phyloP scores from a whole-genome alignment of 1,284 basidiomycete genomes.

The Cryptococcus sp. region DNA sequence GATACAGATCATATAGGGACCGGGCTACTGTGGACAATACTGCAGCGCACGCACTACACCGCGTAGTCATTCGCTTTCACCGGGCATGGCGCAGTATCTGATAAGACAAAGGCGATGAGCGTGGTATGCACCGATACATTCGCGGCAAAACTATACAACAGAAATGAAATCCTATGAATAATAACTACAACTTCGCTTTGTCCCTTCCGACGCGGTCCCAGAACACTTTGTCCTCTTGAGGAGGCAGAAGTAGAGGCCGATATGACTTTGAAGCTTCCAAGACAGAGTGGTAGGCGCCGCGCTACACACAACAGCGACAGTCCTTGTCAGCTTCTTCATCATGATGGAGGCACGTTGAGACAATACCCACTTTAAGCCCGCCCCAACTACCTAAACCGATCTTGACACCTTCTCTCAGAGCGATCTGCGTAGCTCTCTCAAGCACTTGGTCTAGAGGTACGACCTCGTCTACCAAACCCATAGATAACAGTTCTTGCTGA shows the following conservation, averaged over 20 bases:
- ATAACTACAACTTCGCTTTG: constrained; percentile 35
- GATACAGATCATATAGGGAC: constrained; percentile 15
- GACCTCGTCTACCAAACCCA: constrained; percentile 71
- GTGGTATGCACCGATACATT: too few relatives aligned
- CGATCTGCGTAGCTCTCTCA: constrained; percentile 53
- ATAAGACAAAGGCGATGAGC: too few relatives aligned
- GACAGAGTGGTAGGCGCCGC: constrained; percentile 54
- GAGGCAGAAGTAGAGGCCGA: constrained; percentile 24
- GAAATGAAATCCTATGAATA: too few relatives aligned
- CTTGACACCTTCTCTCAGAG: constrained; percentile 49
- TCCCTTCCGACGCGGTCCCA: constrained; percentile 27
- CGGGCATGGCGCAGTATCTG: too few relatives aligned
- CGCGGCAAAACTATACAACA: too few relatives aligned
- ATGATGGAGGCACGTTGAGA: too few relatives aligned
- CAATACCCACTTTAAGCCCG: constrained; percentile 55
- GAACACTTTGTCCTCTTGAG: constrained; percentile 35
- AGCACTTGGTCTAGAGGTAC: constrained; percentile 63
- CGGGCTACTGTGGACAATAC: constrained; percentile 36
- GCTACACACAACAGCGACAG: constrained; percentile 37
- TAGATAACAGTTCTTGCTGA: constrained; percentile 67
- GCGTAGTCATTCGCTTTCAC: not conserved
- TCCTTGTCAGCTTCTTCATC: not conserved
- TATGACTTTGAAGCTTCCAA: constrained; percentile 48
- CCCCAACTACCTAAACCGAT: constrained; percentile 57
- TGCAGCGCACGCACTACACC: constrained; percentile 38